phyloP scores from a whole-genome alignment of 441 rosid species.

The Jatropha podagrica region DNA sequence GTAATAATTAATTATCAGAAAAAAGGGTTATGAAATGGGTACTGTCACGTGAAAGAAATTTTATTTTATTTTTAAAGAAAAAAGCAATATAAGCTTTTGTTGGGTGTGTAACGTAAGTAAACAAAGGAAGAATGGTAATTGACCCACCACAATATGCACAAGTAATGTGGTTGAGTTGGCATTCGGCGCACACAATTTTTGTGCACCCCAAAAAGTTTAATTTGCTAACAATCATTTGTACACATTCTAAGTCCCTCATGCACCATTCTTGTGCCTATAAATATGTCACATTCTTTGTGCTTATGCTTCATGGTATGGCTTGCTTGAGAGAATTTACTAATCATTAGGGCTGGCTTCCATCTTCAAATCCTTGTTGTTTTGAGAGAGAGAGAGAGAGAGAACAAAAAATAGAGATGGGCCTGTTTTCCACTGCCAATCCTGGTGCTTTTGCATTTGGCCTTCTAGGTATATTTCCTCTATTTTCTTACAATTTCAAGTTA shows the following conservation, averaged over 20 bases:
- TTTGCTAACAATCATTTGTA: not conserved
- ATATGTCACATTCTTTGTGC: constrained; percentile 1
- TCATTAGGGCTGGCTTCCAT: constrained; percentile 7
- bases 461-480: constrained; percentile 41
- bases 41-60: constrained; percentile 7
- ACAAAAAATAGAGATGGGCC: constrained; percentile 33
- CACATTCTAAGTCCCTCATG: not conserved
- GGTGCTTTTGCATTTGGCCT: constrained; percentile 55
- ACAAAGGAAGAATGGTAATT: not conserved
- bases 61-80: not conserved
- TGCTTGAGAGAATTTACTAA: constrained; percentile 5
- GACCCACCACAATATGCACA: not conserved
- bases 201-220: not conserved
- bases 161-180: not conserved
- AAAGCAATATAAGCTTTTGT: not conserved
- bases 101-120: not conserved
- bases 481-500: not conserved
- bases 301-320: not conserved
- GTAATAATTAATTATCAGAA: not conserved
- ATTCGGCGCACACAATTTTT: constrained; percentile 10
- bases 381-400: not conserved
- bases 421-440: constrained; percentile 43
- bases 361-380: not conserved
- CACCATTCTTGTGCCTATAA: constrained; percentile 6
- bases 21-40: not conserved